These are phyloP conservation scores for Globisporangium heterothallicum DNA, from an alignment of 352 stramenopile genomes.

Conservation along the genomic window DNA sequence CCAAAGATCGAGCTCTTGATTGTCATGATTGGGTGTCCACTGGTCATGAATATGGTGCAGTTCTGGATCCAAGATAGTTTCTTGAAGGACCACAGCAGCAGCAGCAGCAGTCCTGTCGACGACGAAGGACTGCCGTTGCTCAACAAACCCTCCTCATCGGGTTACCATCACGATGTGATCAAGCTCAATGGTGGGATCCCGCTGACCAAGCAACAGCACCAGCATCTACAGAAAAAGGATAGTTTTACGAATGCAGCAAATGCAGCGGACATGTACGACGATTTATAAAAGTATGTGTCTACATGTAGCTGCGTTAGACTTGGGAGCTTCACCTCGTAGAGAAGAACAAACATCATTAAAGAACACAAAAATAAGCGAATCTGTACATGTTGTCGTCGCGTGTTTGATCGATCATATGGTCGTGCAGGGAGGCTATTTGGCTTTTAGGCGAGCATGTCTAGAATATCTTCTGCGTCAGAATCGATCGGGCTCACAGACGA, in stretches of 20 bases:
- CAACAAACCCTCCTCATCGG: conserved; percentile 1
- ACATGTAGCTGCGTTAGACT: background rate
- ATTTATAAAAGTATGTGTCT: conserved; percentile 27
- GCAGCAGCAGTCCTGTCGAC: background rate
- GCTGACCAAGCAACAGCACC: conserved; percentile 2
- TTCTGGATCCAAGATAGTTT: conserved; percentile 86
- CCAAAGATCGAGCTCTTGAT: conserved; percentile 76
- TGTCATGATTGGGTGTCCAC: conserved; percentile 81
- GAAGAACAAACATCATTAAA: background rate
- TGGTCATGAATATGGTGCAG: conserved; percentile 84
- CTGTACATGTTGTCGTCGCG: background rate
- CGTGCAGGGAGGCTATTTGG: background rate
- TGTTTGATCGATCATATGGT: background rate
- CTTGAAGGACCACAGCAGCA: conserved; percentile 44
- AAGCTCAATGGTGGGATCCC: conserved; percentile 10
- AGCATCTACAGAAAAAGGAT: conserved; percentile 27
- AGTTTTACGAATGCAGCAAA: conserved; percentile 37
- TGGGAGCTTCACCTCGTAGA: no score
- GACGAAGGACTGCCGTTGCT: conserved; percentile 32
- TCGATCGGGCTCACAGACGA: conserved; percentile 10
- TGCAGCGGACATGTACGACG: conserved; percentile 59
- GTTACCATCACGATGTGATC: conserved; percentile 2
- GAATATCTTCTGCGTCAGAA: conserved; percentile 50
- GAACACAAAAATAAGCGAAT: background rate
- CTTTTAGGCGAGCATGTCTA: conserved; percentile 36